Evolutionary conservation across 768 basidiomycete genomes (phyloP).

Genomic region (Kwoniella sp.): DNA sequence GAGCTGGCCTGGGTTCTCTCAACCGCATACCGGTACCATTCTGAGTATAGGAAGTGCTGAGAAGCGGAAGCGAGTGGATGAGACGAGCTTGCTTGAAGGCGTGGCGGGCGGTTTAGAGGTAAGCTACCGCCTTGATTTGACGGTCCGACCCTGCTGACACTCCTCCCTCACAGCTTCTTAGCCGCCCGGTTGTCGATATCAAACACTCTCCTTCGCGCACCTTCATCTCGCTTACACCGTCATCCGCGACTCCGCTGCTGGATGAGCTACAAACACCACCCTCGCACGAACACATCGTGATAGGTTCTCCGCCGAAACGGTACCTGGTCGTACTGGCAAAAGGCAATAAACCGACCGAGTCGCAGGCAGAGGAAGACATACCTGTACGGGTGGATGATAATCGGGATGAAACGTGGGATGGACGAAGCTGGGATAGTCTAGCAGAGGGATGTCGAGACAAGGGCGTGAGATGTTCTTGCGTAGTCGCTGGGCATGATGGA

Average conservation of each 20-base stretch:
- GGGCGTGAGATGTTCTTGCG: constrained; percentile 29
- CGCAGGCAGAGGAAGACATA: not conserved
- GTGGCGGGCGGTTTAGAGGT: constrained; percentile 35
- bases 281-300: not conserved
- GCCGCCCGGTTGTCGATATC: constrained; percentile 2
- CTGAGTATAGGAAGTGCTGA: not conserved
- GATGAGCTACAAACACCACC: constrained; percentile 16
- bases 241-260: constrained; percentile 17
- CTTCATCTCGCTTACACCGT: constrained; percentile 23
- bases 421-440: constrained; percentile 22
- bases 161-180: not conserved
- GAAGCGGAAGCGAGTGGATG: constrained; percentile 25
- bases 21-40: not conserved
- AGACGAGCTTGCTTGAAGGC: constrained; percentile 26
- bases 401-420: constrained; percentile 27
- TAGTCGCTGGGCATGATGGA: constrained; percentile 16
- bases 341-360: not conserved
- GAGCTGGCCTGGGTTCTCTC: constrained; percentile 22
- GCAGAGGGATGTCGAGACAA: constrained; percentile 16
- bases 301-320: constrained; percentile 13
- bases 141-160: not conserved
- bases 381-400: not conserved
- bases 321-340: constrained; percentile 25
- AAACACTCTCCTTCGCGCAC: constrained; percentile 17
- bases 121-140: constrained; percentile 1